A percentile compares a stretch with the other conserved stretches of the same genome.
phyloP scores from a whole-genome alignment of 106 monocot genomes.

The Dendrobium huoshanense region DNA sequence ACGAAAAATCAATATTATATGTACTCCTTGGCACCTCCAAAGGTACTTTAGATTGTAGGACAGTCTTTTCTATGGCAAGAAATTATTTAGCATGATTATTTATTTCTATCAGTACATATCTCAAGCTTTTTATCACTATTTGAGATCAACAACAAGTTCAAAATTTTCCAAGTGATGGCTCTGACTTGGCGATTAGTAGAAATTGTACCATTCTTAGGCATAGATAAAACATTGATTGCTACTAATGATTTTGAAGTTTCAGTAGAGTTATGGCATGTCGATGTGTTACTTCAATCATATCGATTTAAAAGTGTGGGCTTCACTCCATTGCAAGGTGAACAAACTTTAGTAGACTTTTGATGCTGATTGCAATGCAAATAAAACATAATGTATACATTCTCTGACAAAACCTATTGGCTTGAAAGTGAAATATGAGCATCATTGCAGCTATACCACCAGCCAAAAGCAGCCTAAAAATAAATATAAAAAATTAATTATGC shows the following conservation, averaged over 20 bases:
- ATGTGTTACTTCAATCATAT: background rate
- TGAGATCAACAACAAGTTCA: slow-evolving; percentile 19
- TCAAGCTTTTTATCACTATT: slow-evolving; percentile 45
- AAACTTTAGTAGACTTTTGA: slow-evolving; percentile 31
- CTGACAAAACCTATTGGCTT: slow-evolving; percentile 84
- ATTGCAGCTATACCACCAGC: slow-evolving; percentile 96
- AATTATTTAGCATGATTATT: slow-evolving; percentile 12
- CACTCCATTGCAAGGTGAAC: slow-evolving; percentile 14
- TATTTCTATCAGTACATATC: slow-evolving; percentile 14
- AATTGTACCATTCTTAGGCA: slow-evolving; percentile 38
- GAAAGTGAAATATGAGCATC: slow-evolving; percentile 85
- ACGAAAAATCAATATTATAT: slow-evolving; percentile 9
- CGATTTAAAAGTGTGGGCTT: slow-evolving; percentile 35
- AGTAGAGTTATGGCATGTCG: slow-evolving; percentile 12
- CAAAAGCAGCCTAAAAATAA: slow-evolving; percentile 66
- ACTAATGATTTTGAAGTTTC: slow-evolving; percentile 24
- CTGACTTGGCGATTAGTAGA: slow-evolving; percentile 32
- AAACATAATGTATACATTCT: slow-evolving; percentile 93
- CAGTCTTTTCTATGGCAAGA: slow-evolving; percentile 16
- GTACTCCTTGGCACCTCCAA: slow-evolving; percentile 16
- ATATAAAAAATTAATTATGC: background rate
- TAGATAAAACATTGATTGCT: slow-evolving; percentile 6
- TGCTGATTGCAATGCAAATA: slow-evolving; percentile 52
- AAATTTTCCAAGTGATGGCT: slow-evolving; percentile 23
- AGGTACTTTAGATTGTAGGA: background rate